phyloP scores from a whole-genome alignment of 768 basidiomycete species.

The Tylopilus rubrobrunneus region DNA sequence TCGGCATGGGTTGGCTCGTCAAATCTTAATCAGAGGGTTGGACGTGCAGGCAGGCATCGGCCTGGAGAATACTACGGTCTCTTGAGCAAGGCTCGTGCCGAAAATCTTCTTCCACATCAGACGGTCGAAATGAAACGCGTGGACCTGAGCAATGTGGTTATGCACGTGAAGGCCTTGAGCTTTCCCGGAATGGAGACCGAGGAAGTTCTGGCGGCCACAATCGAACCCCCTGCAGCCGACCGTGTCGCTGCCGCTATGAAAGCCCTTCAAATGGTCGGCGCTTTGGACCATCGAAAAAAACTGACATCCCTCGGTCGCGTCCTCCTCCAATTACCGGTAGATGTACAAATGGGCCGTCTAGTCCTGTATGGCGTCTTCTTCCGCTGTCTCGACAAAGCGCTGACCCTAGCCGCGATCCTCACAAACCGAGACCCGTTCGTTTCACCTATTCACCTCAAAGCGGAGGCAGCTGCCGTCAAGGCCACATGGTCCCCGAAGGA shows the following conservation, averaged over 20 bases:
- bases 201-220: constrained; percentile 78
- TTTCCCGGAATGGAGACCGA: constrained; percentile 84
- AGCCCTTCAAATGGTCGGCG: constrained; percentile 80
- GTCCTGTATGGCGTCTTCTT: constrained; percentile 91
- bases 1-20: constrained; percentile 89
- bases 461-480: constrained; percentile 68
- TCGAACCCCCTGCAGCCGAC: constrained; percentile 80
- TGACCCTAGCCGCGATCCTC: constrained; percentile 89
- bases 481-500: constrained; percentile 71
- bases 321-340: constrained; percentile 84
- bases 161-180: constrained; percentile 93
- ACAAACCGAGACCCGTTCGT: constrained; percentile 90
- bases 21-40: constrained; percentile 87
- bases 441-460: constrained; percentile 72
- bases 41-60: constrained; percentile 88
- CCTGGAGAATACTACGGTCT: constrained; percentile 90
- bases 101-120: constrained; percentile 69
- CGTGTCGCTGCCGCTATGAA: constrained; percentile 79
- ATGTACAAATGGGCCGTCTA: constrained; percentile 85
- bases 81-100: constrained; percentile 58
- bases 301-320: constrained; percentile 87
- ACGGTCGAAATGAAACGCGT: constrained; percentile 94
- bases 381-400: constrained; percentile 81
- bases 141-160: constrained; percentile 87
- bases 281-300: constrained; percentile 69